Percentiles rank a stretch among this genome's conserved stretches.
phyloP scores from a whole-genome alignment of 2,329 filamentous ascomycete genomes.

The Ceratocystis papillata region DNA sequence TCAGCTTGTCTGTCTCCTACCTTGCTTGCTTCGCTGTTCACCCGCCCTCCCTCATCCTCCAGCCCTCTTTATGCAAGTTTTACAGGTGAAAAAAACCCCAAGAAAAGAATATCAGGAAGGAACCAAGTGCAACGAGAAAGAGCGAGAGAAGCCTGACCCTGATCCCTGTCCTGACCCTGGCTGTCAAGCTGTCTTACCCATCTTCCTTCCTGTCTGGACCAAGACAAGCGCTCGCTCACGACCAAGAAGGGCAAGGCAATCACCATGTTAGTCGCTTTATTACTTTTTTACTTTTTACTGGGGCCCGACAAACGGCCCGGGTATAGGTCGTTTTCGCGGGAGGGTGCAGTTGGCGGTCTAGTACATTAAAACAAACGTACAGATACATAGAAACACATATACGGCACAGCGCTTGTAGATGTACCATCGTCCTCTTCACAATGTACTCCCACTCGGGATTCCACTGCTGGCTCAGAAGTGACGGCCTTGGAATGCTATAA shows the following conservation, averaged over 20 bases:
- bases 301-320: background rate
- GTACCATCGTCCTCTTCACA: background rate
- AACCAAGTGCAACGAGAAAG: background rate
- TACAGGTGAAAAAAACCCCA: background rate
- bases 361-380: background rate
- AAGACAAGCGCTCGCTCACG: background rate
- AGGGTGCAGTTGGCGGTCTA: background rate
- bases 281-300: background rate
- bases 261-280: background rate
- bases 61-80: background rate
- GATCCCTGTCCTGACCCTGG: background rate
- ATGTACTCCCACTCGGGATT: background rate
- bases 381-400: background rate
- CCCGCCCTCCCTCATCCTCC: background rate
- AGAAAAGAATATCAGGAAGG: background rate
- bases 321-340: background rate
- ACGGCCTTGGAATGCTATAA: slow-evolving; percentile 21
- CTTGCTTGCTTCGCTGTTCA: background rate
- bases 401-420: background rate
- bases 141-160: background rate
- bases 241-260: background rate
- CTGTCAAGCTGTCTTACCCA: slow-evolving; percentile 5
- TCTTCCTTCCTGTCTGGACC: background rate
- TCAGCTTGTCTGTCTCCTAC: background rate
- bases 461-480: background rate